A percentile compares a stretch with the other conserved stretches of the same genome.
Conservation (phyloP, 768 basidiomycete species). For the Kwoniella shandongensis region DNA sequence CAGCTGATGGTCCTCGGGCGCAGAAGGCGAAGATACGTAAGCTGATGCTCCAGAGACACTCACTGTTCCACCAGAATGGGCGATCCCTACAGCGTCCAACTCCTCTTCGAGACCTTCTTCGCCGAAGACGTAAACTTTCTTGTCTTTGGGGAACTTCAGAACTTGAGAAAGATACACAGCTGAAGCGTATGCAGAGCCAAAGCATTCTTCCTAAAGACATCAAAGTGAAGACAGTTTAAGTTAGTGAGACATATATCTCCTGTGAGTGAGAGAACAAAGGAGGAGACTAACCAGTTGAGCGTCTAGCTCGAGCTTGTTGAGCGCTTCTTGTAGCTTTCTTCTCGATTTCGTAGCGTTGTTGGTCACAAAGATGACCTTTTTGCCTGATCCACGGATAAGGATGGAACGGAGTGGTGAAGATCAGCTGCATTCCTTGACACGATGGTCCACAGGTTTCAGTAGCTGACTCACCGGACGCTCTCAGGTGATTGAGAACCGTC, state of each 20-base stretch:
- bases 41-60: conserved; percentile 42
- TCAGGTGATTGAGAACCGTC: conserved; percentile 71
- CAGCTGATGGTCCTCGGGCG: background rate
- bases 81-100: conserved; percentile 78
- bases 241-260: background rate
- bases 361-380: conserved; percentile 86
- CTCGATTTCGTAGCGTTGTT: conserved; percentile 97
- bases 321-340: conserved; percentile 80
- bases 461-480: conserved; percentile 64
- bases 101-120: conserved; percentile 91
- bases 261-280: background rate
- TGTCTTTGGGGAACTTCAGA: conserved; percentile 80
- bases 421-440: background rate
- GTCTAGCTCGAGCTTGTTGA: conserved; percentile 83
- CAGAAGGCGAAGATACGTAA: background rate
- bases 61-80: conserved; percentile 80
- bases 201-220: conserved; percentile 81
- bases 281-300: conserved; percentile 69
- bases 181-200: conserved; percentile 86
- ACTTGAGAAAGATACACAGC: conserved; percentile 85
- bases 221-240: background rate
- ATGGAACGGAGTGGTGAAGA: conserved; percentile 1
- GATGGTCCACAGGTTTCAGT: background rate
- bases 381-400: too few relatives aligned
- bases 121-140: conserved; percentile 95